phyloP scores from a whole-genome alignment of 495 filamentous ascomycete genomes.

The Tuber calosporum region DNA sequence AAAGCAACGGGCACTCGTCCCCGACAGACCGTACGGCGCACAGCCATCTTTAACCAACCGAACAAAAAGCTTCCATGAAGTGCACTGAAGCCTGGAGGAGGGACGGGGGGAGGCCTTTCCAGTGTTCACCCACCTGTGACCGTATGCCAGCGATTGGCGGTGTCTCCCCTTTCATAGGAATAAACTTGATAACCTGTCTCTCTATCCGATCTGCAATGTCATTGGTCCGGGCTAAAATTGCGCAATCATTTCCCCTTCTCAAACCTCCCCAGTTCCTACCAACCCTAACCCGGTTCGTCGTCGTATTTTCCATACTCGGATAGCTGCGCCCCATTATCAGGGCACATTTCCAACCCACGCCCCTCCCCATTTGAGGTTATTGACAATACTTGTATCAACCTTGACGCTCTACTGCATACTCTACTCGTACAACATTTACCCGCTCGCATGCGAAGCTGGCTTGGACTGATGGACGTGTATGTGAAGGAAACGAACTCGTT shows the following conservation, averaged over 20 bases:
- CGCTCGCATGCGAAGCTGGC: not conserved
- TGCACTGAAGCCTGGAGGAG: not conserved
- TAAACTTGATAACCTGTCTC: too few relatives aligned
- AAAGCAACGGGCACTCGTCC: not conserved
- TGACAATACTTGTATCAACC: not conserved
- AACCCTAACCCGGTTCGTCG: not conserved
- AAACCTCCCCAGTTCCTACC: not conserved
- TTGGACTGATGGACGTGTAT: not conserved
- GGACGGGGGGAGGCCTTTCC: not conserved
- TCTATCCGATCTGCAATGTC: not conserved
- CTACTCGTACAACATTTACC: not conserved
- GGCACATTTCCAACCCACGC: not conserved
- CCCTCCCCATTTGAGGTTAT: not conserved
- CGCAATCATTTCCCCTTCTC: not conserved
- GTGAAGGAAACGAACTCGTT: not conserved
- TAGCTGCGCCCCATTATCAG: not conserved
- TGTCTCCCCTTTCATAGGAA: too few relatives aligned
- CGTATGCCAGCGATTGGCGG: too few relatives aligned
- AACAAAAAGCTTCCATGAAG: not conserved
- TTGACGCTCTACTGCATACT: not conserved
- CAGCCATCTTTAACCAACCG: not conserved
- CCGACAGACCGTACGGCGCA: not conserved
- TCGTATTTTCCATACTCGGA: not conserved
- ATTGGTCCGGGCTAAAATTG: not conserved
- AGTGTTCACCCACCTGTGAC: not conserved